Percentiles rank a stretch among this genome's conserved stretches.
Evolutionary conservation across 495 filamentous ascomycete species (phyloP).

Genomic region (Tuber borchii): DNA sequence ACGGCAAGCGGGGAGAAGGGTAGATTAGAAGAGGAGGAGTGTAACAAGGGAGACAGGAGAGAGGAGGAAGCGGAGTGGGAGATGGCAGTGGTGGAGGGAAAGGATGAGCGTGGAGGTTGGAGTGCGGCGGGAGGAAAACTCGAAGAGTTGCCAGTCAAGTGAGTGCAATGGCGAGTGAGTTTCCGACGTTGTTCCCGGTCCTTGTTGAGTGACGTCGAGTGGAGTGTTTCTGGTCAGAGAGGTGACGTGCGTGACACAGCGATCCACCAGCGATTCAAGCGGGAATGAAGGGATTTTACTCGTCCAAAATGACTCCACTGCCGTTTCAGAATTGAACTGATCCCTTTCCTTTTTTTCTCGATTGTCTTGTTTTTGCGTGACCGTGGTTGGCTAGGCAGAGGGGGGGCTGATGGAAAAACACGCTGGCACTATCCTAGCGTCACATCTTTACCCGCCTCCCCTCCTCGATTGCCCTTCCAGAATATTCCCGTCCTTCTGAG

Average conservation of each 20-base stretch:
- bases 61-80: conserved; percentile 2
- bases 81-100: neutral
- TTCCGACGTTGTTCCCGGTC: neutral
- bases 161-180: neutral
- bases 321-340: neutral
- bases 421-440: conserved; percentile 19
- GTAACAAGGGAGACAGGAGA: conserved; percentile 22
- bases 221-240: neutral
- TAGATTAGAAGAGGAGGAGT: conserved; percentile 16
- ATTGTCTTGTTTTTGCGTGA: neutral
- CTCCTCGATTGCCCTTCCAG: conserved; percentile 18
- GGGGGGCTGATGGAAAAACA: conserved; percentile 25
- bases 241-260: conserved; percentile 1
- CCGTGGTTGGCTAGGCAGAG: conserved; percentile 11
- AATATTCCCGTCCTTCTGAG: conserved; percentile 20
- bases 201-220: neutral
- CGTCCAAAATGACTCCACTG: neutral
- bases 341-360: conserved; percentile 1
- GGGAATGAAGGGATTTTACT: neutral
- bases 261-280: neutral
- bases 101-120: neutral
- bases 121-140: neutral
- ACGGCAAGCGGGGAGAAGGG: neutral
- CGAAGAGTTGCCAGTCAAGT: neutral
- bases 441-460: conserved; percentile 7